A percentile compares a stretch with the other conserved stretches of the same genome.
Conservation (phyloP, 2,329 filamentous ascomycete genomes). For the Mariannaea sp. region DNA sequence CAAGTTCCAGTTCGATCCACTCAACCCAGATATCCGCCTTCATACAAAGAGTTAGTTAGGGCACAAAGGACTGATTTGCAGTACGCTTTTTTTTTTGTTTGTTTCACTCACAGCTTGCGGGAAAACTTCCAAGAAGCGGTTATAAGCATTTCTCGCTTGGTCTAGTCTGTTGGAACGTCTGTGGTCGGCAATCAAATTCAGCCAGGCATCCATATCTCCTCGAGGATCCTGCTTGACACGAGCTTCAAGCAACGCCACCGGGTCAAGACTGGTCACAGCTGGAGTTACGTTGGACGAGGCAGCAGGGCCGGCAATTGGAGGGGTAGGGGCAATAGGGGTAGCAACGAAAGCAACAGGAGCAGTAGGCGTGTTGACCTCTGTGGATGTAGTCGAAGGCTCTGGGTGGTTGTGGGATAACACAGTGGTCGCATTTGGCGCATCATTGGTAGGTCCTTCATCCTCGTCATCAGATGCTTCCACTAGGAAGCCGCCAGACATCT, state of each 20-base stretch:
- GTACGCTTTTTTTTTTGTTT: not conserved
- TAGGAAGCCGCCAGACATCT: conserved; percentile 64
- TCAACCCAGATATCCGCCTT: conserved; percentile 92
- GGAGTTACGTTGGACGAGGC: conserved; percentile 42
- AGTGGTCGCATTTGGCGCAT: conserved; percentile 22
- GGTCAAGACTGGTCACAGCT: conserved; percentile 60
- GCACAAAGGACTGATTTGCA: not conserved
- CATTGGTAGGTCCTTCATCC: conserved; percentile 45
- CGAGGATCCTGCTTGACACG: conserved; percentile 90
- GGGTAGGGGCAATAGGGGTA: conserved; percentile 15
- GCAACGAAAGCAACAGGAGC: conserved; percentile 11
- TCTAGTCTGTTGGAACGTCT: conserved; percentile 81
- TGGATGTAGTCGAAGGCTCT: conserved; percentile 25
- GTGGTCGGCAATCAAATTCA: conserved; percentile 83
- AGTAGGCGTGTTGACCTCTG: conserved; percentile 30
- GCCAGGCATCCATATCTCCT: conserved; percentile 91
- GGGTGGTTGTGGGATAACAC: conserved; percentile 22
- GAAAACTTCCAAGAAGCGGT: conserved; percentile 85
- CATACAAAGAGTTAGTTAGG: conserved; percentile 36
- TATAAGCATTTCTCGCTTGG: conserved; percentile 78
- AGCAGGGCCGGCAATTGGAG: conserved; percentile 26
- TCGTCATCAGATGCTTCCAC: conserved; percentile 65
- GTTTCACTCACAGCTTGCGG: conserved; percentile 85
- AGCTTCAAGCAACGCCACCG: conserved; percentile 81
- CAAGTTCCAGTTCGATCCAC: conserved; percentile 88